Evolutionary conservation across 1,284 basidiomycete genomes (phyloP).

Genomic region (Tranzscheliella williamsii): DNA sequence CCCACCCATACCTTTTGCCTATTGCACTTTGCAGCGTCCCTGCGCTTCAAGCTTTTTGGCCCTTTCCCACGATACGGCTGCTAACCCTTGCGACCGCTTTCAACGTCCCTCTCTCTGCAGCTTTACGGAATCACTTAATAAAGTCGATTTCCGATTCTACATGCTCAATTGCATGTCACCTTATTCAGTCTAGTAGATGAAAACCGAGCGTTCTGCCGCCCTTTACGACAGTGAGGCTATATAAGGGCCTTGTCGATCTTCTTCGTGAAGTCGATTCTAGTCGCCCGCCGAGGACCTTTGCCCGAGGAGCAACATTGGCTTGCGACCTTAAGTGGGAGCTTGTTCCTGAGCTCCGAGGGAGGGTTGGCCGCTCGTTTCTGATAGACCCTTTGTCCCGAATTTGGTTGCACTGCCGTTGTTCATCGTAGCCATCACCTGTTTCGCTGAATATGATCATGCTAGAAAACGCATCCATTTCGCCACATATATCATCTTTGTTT

Average conservation of each 20-base stretch:
- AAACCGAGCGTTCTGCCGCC: slow-evolving; percentile 54
- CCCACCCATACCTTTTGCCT: slow-evolving; percentile 12
- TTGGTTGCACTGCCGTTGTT: not conserved
- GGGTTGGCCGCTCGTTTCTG: slow-evolving; percentile 58
- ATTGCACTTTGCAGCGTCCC: not conserved
- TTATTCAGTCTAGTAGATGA: slow-evolving; percentile 58
- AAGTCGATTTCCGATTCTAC: slow-evolving; percentile 58
- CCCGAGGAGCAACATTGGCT: slow-evolving; percentile 50
- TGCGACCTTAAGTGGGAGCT: slow-evolving; percentile 54
- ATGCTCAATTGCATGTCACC: slow-evolving; percentile 58
- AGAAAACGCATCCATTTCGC: no score
- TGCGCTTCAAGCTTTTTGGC: not conserved
- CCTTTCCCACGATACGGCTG: slow-evolving; percentile 2
- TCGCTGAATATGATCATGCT: no score
- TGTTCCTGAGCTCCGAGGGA: slow-evolving; percentile 55
- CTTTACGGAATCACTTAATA: slow-evolving; percentile 61
- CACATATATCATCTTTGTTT: no score
- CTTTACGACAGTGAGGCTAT: slow-evolving; percentile 56
- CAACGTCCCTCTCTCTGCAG: slow-evolving; percentile 12
- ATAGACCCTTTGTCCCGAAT: slow-evolving; percentile 39
- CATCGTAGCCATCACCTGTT: no score
- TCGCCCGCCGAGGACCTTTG: slow-evolving; percentile 58
- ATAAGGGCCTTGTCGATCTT: slow-evolving; percentile 41
- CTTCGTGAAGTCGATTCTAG: slow-evolving; percentile 38
- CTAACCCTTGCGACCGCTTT: not conserved